Evolutionary conservation across 176 grass and related monocot species (phyloP).

Genomic region (Raddia guianensis): DNA sequence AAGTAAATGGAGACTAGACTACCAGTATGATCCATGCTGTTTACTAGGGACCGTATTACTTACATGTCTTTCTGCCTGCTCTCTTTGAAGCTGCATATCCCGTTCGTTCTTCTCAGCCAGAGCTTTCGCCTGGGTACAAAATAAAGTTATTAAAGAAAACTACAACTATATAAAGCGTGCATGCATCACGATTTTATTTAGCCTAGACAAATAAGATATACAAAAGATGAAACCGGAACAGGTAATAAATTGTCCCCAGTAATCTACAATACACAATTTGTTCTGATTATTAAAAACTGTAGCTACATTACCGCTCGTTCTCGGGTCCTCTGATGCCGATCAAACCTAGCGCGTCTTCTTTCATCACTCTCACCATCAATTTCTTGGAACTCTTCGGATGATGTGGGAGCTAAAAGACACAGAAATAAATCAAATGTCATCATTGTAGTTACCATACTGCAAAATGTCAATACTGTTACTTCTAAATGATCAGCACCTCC

Average conservation of each 20-base stretch:
- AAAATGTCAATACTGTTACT: constrained; percentile 20
- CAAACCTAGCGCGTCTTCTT: constrained; percentile 86
- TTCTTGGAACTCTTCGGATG: constrained; percentile 96
- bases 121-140: constrained; percentile 63
- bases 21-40: background rate
- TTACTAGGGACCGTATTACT: constrained; percentile 34
- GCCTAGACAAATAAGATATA: background rate
- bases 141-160: constrained; percentile 27
- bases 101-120: constrained; percentile 87
- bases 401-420: constrained; percentile 63
- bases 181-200: constrained; percentile 24
- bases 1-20: constrained; percentile 21
- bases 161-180: constrained; percentile 2
- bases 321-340: constrained; percentile 74
- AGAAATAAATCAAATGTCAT: constrained; percentile 34
- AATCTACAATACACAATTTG: background rate
- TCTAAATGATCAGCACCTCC: constrained; percentile 59
- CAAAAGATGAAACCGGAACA: constrained; percentile 19
- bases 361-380: constrained; percentile 86
- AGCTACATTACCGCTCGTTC: constrained; percentile 73
- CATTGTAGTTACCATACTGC: background rate
- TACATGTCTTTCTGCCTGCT: constrained; percentile 86
- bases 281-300: constrained; percentile 17
- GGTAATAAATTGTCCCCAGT: constrained; percentile 18
- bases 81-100: constrained; percentile 73